Evolutionary conservation across 1,139 yeast species (phyloP).

Genomic region (Protomyces macrosporus): DNA sequence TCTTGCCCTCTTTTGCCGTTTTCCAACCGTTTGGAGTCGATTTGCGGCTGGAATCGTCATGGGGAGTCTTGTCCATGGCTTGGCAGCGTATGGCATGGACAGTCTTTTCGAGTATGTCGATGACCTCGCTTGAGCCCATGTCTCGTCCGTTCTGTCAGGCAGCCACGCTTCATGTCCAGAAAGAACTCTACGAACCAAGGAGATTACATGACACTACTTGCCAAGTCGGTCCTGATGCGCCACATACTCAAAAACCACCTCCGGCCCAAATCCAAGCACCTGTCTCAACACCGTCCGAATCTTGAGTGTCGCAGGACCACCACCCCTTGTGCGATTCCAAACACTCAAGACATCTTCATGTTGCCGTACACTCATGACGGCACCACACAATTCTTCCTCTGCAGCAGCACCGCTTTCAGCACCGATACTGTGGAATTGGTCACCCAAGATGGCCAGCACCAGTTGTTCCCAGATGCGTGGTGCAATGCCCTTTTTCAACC

Average conservation of each 20-base stretch:
- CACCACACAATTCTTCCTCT: conserved; percentile 39
- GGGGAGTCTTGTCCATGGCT: conserved; percentile 19
- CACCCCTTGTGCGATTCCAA: conserved; percentile 36
- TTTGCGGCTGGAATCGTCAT: conserved; percentile 19
- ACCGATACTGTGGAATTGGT: conserved; percentile 28
- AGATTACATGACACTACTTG: not conserved
- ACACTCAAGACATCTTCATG: conserved; percentile 39
- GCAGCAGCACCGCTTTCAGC: conserved; percentile 22
- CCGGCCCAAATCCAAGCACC: conserved; percentile 35
- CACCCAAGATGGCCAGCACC: conserved; percentile 38
- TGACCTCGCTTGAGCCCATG: not conserved
- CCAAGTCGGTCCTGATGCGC: conserved; percentile 13
- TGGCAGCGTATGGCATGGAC: conserved; percentile 22
- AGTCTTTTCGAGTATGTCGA: conserved; percentile 16
- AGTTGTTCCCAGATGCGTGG: conserved; percentile 39
- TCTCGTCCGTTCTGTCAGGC: not conserved
- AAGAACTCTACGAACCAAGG: not conserved
- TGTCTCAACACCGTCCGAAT: conserved; percentile 34
- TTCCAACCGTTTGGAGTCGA: conserved; percentile 14
- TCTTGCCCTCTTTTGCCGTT: conserved; percentile 22
- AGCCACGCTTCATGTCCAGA: too few species aligned
- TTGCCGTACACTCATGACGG: conserved; percentile 40
- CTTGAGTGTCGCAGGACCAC: conserved; percentile 30
- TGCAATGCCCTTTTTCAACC: conserved; percentile 42
- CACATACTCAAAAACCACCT: conserved; percentile 26